Conservation (phyloP, 345 rosid genomes). For the Brassica carinata region DNA sequence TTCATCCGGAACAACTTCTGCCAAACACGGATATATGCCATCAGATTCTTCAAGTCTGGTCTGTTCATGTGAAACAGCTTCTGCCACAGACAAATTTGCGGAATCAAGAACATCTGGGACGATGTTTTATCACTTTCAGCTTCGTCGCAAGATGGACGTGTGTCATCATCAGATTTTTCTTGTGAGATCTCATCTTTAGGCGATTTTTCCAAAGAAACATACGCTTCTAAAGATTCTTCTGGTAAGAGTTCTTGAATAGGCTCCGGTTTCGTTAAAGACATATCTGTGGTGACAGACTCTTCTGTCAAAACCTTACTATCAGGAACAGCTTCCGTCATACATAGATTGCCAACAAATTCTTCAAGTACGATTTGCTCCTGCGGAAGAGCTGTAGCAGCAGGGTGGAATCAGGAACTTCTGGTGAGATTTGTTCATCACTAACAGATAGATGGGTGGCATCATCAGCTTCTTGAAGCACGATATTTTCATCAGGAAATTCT, state of each 20-base stretch:
- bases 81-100: not conserved
- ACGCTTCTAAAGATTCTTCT: constrained; percentile 10
- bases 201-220: constrained; percentile 15
- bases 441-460: constrained; percentile 20
- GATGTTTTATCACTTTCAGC: not conserved
- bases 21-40: constrained; percentile 20
- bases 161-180: constrained; percentile 20
- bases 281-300: not conserved
- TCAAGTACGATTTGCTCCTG: not conserved
- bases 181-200: not conserved
- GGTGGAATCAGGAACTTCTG: not conserved
- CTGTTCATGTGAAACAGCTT: constrained; percentile 23
- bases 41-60: constrained; percentile 11
- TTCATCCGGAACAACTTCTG: constrained; percentile 28
- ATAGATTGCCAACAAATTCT: not conserved
- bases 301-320: not conserved
- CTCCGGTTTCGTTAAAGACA: constrained; percentile 2
- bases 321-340: not conserved
- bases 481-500: not conserved
- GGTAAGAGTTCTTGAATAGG: constrained; percentile 9
- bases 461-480: constrained; percentile 7
- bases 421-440: not conserved
- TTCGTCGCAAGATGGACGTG: constrained; percentile 17
- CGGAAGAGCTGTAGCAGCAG: not conserved
- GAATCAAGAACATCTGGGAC: constrained; percentile 25